Conservation (phyloP, 352 stramenopile genomes). For the Phytopythium helicoides region DNA sequence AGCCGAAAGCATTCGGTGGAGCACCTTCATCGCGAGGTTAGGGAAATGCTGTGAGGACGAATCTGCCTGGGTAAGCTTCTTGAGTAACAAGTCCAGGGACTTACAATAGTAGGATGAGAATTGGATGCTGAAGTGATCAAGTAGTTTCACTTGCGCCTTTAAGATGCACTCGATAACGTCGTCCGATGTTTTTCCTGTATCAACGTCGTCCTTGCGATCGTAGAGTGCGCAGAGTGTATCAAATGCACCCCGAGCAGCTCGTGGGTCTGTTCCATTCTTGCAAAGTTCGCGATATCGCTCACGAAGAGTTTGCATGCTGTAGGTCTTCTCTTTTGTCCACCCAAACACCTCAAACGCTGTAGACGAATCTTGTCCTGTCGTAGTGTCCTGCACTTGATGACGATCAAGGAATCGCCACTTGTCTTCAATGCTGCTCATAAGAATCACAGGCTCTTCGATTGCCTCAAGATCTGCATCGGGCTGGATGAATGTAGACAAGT, state of each 20-base stretch:
- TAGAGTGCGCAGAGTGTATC: constrained; percentile 51
- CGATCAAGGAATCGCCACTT: constrained; percentile 64
- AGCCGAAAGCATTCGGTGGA: constrained; percentile 33
- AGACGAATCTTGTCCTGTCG: constrained; percentile 40
- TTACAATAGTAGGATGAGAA: constrained; percentile 79
- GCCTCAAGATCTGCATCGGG: constrained; percentile 48
- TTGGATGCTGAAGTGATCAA: constrained; percentile 74
- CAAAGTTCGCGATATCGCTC: constrained; percentile 67
- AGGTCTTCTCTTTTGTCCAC: constrained; percentile 46
- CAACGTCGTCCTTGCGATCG: constrained; percentile 47
- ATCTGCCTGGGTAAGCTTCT: constrained; percentile 10
- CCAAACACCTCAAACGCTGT: constrained; percentile 67
- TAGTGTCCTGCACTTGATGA: constrained; percentile 40
- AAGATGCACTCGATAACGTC: constrained; percentile 76
- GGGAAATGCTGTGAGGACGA: constrained; percentile 13
- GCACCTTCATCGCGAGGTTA: constrained; percentile 29
- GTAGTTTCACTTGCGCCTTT: constrained; percentile 53
- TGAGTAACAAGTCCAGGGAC: constrained; percentile 56
- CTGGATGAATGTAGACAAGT: constrained; percentile 64
- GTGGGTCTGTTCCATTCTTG: constrained; percentile 36
- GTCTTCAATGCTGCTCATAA: constrained; percentile 79
- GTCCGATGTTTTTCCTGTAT: constrained; percentile 51
- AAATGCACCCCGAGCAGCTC: constrained; percentile 55
- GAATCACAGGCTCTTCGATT: constrained; percentile 69
- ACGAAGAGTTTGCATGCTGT: constrained; percentile 49